Percentiles rank a stretch among this genome's conserved stretches.
phyloP scores from a whole-genome alignment of 345 rosid species.

The Aegle marmelos region DNA sequence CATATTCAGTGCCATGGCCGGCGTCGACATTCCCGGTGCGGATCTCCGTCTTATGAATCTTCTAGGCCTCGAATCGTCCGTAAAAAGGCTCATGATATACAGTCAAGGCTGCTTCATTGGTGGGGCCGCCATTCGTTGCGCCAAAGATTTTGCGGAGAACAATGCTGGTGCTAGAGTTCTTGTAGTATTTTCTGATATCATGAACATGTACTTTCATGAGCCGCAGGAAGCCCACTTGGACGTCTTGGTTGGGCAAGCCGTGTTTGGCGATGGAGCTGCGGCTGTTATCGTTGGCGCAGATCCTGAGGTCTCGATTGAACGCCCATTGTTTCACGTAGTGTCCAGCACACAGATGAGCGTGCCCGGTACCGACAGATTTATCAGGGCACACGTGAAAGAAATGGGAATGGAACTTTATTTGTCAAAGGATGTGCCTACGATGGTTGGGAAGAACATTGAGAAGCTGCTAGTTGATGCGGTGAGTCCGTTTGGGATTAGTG shows the following conservation, averaged over 20 bases:
- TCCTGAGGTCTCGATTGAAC: background rate
- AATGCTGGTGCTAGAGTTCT: background rate
- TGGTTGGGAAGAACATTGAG: background rate
- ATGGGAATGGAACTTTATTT: background rate
- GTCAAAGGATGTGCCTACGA: background rate
- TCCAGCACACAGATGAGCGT: background rate
- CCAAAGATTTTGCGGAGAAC: background rate
- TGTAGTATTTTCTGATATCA: background rate
- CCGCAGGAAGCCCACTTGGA: background rate
- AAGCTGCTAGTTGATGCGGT: background rate
- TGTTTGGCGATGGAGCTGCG: background rate
- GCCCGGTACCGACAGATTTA: background rate
- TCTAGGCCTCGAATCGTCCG: constrained; percentile 28
- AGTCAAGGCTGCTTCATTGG: constrained; percentile 32
- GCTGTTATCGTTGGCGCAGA: background rate
- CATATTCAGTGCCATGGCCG: constrained; percentile 31
- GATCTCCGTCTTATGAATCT: constrained; percentile 41
- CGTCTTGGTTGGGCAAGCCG: background rate
- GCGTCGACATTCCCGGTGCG: constrained; percentile 39
- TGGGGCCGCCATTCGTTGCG: background rate
- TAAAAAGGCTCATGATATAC: constrained; percentile 36
- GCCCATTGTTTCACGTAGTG: background rate
- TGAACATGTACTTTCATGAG: background rate
- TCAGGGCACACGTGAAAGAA: background rate
- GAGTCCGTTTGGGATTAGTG: background rate